phyloP scores from a whole-genome alignment of 1,284 basidiomycete species.

The Exobasidium rhododendri region DNA sequence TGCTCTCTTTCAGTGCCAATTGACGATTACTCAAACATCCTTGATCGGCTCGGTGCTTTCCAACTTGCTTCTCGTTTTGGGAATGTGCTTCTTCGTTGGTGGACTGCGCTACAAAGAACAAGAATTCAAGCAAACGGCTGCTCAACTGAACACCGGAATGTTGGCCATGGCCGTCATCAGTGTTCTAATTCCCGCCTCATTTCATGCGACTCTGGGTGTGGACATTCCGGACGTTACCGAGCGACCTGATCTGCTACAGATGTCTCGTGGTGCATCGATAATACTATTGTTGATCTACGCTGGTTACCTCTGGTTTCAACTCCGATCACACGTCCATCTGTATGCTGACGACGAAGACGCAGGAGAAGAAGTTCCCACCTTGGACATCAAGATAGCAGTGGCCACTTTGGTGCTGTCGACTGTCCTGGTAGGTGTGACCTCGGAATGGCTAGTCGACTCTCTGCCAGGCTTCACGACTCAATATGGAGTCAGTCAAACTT shows the following conservation, averaged over 20 bases:
- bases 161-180: slow-evolving; percentile 41
- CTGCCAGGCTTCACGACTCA: slow-evolving; percentile 33
- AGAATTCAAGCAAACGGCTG: slow-evolving; percentile 26
- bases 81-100: slow-evolving; percentile 46
- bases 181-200: slow-evolving; percentile 43
- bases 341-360: slow-evolving; percentile 29
- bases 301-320: slow-evolving; percentile 37
- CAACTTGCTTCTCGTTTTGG: slow-evolving; percentile 43
- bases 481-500: slow-evolving; percentile 31
- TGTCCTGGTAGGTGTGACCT: slow-evolving; percentile 41
- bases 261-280: slow-evolving; percentile 38
- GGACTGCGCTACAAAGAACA: slow-evolving; percentile 37
- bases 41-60: slow-evolving; percentile 43
- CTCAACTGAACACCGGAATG: slow-evolving; percentile 19
- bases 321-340: slow-evolving; percentile 16
- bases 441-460: slow-evolving; percentile 44
- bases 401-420: slow-evolving; percentile 35
- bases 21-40: slow-evolving; percentile 44
- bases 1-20: slow-evolving; percentile 45
- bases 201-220: slow-evolving; percentile 40
- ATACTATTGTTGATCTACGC: slow-evolving; percentile 42
- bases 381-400: slow-evolving; percentile 34
- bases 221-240: slow-evolving; percentile 28
- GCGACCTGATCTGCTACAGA: slow-evolving; percentile 38
- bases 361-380: slow-evolving; percentile 34